Conservation (phyloP, 78 protist species). For the Trichosphaerium sp. region DNA sequence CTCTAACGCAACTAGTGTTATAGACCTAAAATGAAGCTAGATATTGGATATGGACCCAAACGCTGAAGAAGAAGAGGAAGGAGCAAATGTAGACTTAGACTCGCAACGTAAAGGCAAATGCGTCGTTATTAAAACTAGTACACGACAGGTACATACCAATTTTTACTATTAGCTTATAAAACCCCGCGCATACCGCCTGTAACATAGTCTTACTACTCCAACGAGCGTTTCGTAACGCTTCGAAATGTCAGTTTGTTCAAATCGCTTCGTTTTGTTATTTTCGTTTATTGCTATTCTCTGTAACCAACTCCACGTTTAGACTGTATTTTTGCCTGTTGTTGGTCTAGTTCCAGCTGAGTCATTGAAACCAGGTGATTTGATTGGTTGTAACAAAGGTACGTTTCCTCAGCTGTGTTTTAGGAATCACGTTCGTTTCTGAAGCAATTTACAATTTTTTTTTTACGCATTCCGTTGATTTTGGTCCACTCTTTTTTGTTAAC, state of each 20-base stretch:
- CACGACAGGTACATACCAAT: constrained; percentile 67
- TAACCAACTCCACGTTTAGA: constrained; percentile 24
- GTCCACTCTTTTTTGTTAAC: too few relatives aligned
- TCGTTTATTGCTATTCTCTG: background rate
- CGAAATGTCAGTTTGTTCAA: too few relatives aligned
- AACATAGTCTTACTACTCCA: background rate
- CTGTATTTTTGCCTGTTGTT: constrained; percentile 93
- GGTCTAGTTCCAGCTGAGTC: constrained; percentile 90
- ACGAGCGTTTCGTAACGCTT: background rate
- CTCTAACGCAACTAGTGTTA: background rate
- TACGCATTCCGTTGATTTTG: too few relatives aligned
- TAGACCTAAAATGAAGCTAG: background rate
- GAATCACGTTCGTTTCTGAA: too few relatives aligned
- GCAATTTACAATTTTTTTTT: too few relatives aligned
- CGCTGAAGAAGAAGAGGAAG: constrained; percentile 57
- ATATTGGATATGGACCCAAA: constrained; percentile 45
- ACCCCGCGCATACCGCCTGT: background rate
- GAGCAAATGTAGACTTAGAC: constrained; percentile 55
- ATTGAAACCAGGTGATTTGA: constrained; percentile 97
- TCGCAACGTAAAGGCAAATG: constrained; percentile 58
- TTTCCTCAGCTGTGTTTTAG: too few relatives aligned
- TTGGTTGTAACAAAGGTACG: constrained; percentile 98
- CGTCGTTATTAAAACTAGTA: constrained; percentile 85
- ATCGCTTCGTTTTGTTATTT: background rate
- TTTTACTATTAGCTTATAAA: background rate